Evolutionary conservation across 2,329 filamentous ascomycete genomes (phyloP), one percentile per base, ranked within the genome.

Genomic region (Sporothrix brunneoviolacea): DNA sequence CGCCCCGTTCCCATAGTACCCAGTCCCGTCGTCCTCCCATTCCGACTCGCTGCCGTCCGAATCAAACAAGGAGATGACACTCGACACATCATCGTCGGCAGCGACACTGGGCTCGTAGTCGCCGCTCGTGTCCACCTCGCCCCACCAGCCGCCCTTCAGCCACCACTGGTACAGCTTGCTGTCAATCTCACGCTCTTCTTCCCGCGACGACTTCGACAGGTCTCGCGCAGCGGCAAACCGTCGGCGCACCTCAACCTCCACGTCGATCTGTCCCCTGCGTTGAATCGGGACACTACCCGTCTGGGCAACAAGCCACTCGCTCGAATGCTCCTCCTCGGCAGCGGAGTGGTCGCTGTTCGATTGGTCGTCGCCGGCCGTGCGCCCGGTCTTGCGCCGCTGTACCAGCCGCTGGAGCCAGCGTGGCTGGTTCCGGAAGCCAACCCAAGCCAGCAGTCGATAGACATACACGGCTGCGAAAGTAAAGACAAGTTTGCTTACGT

Each of bases 101-200:
- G 80, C 63, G 10, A 72, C 65, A 8, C 66, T 61, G 1, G 83
- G 83, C 28, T 73, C 65, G 64, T 91, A 97, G 55, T 91, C 86
- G 24, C 86, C 87, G 61, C 88, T 95, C 5, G 75, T 74, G 63
- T 97, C 91, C 28, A 83, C 74, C 15, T 84, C 83, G 1, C 91
- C 91, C 83, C 89, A 96, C 70, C 87, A 87, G 8, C 88, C 89
- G 18, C 88, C 89, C 48, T 76, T 73, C 47, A 86, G 82, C 86
- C 89, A 97, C 80, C 91, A 93, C 27, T 74, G 73, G 64, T 96
- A 97, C 2, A 96, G 70, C 52, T 82, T 83, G 2, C 77, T 75
- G 56, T 91, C 85, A 3, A 96, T 71, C 35, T 80, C 78, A 24
- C 78, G 76, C 58, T 93, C 86, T 36, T 82, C 70, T 18, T 36